A percentile compares a stretch with the other conserved stretches of the same genome.
phyloP scores from a whole-genome alignment of 164 flowering plant species.

The Santalum album region DNA sequence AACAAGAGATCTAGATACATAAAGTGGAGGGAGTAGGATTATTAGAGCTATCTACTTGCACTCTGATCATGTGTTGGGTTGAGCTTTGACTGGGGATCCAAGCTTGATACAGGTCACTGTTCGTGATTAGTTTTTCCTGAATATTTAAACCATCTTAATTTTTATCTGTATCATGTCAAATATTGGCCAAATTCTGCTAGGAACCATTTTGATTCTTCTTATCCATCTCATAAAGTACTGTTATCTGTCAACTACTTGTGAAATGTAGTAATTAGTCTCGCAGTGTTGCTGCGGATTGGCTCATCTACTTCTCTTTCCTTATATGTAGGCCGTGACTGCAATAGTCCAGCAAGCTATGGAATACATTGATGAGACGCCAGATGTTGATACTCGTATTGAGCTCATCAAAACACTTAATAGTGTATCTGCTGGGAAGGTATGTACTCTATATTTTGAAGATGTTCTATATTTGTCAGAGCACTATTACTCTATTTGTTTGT shows the following conservation, averaged over 20 bases:
- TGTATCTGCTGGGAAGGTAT: slow-evolving; percentile 97
- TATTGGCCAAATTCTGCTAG: too few relatives aligned
- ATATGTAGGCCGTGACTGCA: slow-evolving; percentile 71
- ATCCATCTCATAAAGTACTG: too few relatives aligned
- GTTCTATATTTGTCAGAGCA: not conserved
- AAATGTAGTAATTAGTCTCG: not conserved
- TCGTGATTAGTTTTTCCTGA: too few relatives aligned
- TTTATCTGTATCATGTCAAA: too few relatives aligned
- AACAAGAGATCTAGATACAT: too few relatives aligned
- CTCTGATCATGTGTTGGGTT: too few relatives aligned
- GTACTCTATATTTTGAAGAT: not conserved
- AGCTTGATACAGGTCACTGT: too few relatives aligned
- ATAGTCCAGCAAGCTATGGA: slow-evolving; percentile 98
- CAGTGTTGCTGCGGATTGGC: not conserved
- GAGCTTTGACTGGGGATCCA: too few relatives aligned
- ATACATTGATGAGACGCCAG: slow-evolving; percentile 90
- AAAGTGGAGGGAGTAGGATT: too few relatives aligned
- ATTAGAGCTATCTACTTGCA: too few relatives aligned
- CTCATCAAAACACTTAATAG: slow-evolving; percentile 82
- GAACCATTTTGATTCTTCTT: too few relatives aligned
- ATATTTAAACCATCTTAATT: too few relatives aligned
- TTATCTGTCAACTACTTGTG: not conserved
- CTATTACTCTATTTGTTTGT: not conserved
- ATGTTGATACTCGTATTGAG: slow-evolving; percentile 75
- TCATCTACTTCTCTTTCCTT: slow-evolving; percentile 3